Evolutionary conservation across 2,329 filamentous ascomycete species (phyloP).

Genomic region (Curvularia verruculosa): DNA sequence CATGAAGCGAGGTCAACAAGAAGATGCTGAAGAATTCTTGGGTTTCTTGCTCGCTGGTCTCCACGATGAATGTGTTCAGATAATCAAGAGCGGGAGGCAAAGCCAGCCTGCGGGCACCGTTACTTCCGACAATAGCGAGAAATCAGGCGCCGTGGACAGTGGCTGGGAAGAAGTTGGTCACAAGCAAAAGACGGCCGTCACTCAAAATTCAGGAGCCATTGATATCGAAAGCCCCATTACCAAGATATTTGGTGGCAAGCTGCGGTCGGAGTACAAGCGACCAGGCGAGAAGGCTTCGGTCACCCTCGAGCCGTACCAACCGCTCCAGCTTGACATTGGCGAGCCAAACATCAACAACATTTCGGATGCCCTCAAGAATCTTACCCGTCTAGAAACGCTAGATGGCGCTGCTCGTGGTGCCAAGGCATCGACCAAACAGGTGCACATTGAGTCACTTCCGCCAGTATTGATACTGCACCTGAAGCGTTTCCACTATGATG

Average conservation of each 20-base stretch:
- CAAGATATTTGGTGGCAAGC: conserved; percentile 90
- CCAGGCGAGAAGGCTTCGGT: conserved; percentile 88
- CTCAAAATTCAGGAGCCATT: conserved; percentile 79
- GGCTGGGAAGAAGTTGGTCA: conserved; percentile 96
- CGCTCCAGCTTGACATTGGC: conserved; percentile 92
- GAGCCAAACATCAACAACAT: conserved; percentile 87
- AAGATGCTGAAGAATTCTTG: conserved; percentile 96
- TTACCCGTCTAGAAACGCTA: conserved; percentile 83
- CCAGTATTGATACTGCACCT: conserved; percentile 92
- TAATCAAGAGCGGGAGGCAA: conserved; percentile 65
- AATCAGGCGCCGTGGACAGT: conserved; percentile 58
- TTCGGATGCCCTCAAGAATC: conserved; percentile 81
- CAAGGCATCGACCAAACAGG: conserved; percentile 85
- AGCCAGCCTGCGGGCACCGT: conserved; percentile 33
- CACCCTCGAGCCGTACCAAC: conserved; percentile 91
- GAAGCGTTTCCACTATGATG: conserved; percentile 97
- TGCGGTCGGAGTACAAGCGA: conserved; percentile 87
- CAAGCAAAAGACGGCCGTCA: conserved; percentile 85
- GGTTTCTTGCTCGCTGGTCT: conserved; percentile 91
- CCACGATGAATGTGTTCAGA: conserved; percentile 86
- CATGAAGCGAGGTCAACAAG: conserved; percentile 96
- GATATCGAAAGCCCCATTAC: conserved; percentile 81
- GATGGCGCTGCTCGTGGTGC: conserved; percentile 81
- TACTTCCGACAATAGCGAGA: conserved; percentile 55
- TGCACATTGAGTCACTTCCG: conserved; percentile 89